Evolutionary conservation across 2,329 filamentous ascomycete genomes (phyloP), one percentile per base, ranked within the genome.

Genomic region (Aspergillus tubingensis): DNA sequence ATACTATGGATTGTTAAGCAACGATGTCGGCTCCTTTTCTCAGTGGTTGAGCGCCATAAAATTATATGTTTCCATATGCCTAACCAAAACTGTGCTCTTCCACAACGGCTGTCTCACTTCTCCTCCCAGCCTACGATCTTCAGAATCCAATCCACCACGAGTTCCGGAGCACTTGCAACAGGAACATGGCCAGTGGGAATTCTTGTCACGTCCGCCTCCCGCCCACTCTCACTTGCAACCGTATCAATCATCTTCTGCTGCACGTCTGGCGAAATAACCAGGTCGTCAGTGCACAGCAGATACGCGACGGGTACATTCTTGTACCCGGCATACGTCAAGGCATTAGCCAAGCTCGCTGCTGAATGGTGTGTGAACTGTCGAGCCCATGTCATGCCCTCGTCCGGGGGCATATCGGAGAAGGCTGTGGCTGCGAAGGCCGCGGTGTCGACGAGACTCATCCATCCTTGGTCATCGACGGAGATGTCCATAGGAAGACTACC

Each of bases 321-420:
- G 41, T 55, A 55, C 39, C 38, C 53, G n/a, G 41, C 38, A 36
- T 55, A 30, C 21, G 53, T 55, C 53, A 55, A 55, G 17, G 8
- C 3, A 13, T 19, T 17, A 7, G 13, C 27, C 19, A 55, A 13
- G 27, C 38, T 55, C 7, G 39, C 13, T 7, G 53, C 53, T 7
- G 53, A 55, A 32, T 55, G 53, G 21, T 21, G 19, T 2, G 53
- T 25, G 21, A 48, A 47, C n/a, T 15, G 53, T 3, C 17, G n/a
- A 8, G 27, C 47, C 53, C 19, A 47, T 6, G 38, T 17, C 21
- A 38, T n/a, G 17, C 53, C 38, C 27, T 47, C 23, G 23, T 23
- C 44, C 3, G 7, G 44, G 44, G 44, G 23, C 21, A 49, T n/a
- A 17, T 49, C 44, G 11, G 44, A 49, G 44, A 49, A 49, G 44